Evolutionary conservation across 164 flowering plant species (phyloP), one percentile per base, ranked within the genome.

Genomic region (Stephania cephalantha): DNA sequence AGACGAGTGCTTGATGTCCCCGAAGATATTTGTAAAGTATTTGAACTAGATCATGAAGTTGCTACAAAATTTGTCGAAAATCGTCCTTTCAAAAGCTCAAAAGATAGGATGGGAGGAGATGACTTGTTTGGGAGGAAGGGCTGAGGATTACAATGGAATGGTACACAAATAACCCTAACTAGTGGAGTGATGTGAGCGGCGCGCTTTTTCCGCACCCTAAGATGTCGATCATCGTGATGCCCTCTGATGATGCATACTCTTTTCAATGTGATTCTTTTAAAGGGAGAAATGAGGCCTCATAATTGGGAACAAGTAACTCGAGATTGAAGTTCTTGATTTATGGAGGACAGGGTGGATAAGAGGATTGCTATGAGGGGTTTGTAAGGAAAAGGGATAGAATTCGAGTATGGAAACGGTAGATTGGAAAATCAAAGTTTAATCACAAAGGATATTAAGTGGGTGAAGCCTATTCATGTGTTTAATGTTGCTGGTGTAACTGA

Each of bases 401-500:
- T 73, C 55, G 82, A 76, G 72, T 80, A 73, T 46, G 82, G 82
- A 0, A 13, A 45, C 15, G 82, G 82, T 42, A 74, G 82, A 20
- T 67, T 80, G 68, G 77, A 80, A 58, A 77, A 76, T 29, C 15
- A 75, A 9, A 76, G 13, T 11, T 64, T 75, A 7, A 48, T 80
- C 17, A 20, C 44, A 25, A 77, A 80, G 7, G 82, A 80, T 70
- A 73, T 80, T 17, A 15, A 46, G 64, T 64, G 74, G 69, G 79
- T 71, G n/a, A 74, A 46, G 64, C 82, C 82, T 42, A 80, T 73
- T 46, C 82, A 80, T 46, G 80, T 80, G 68, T 77, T 80, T 11
- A 80, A 77, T 9, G 82, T 80, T 9, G 82, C 82, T 0, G 82
- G 82, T 46, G 77, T 80, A 7, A 80, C 79, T 13, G 82, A 79